Percentiles rank a stretch among this genome's conserved stretches.
phyloP scores from a whole-genome alignment of 495 filamentous ascomycete genomes.

The Trichoderma orchidacearum region DNA sequence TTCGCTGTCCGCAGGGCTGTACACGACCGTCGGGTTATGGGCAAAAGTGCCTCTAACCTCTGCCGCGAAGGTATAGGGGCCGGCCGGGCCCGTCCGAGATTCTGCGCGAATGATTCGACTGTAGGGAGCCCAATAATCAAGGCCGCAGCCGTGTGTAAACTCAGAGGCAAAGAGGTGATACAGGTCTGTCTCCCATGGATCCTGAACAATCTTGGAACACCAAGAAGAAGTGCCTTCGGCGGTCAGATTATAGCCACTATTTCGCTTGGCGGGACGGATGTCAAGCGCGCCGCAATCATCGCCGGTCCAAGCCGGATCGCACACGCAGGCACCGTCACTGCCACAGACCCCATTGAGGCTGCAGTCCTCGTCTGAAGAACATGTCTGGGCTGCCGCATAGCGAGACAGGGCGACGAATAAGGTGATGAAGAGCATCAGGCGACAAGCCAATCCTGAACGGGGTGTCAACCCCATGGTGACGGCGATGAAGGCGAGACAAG shows the following conservation, averaged over 20 bases:
- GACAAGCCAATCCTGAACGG: neutral
- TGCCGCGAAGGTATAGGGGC: slow-evolving; percentile 20
- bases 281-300: slow-evolving; percentile 23
- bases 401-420: neutral
- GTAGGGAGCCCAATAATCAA: slow-evolving; percentile 23
- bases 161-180: slow-evolving; percentile 23
- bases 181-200: slow-evolving; percentile 12
- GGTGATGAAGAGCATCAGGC: neutral
- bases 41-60: slow-evolving; percentile 18
- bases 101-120: slow-evolving; percentile 23
- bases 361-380: slow-evolving; percentile 25
- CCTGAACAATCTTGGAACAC: slow-evolving; percentile 23
- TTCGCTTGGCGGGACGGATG: slow-evolving; percentile 15
- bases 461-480: neutral
- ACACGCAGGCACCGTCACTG: slow-evolving; percentile 10
- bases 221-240: slow-evolving; percentile 21
- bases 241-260: slow-evolving; percentile 21
- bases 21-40: slow-evolving; percentile 25
- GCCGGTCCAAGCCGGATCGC: slow-evolving; percentile 25
- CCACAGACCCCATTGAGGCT: slow-evolving; percentile 24
- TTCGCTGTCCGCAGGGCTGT: slow-evolving; percentile 16
- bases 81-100: slow-evolving; percentile 17
- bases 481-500: neutral
- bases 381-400: too few relatives aligned
- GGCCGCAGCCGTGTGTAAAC: slow-evolving; percentile 21